Evolutionary conservation across 2,329 filamentous ascomycete genomes (phyloP), one percentile per base, ranked within the genome.

Genomic region (Fusarium sp.): DNA sequence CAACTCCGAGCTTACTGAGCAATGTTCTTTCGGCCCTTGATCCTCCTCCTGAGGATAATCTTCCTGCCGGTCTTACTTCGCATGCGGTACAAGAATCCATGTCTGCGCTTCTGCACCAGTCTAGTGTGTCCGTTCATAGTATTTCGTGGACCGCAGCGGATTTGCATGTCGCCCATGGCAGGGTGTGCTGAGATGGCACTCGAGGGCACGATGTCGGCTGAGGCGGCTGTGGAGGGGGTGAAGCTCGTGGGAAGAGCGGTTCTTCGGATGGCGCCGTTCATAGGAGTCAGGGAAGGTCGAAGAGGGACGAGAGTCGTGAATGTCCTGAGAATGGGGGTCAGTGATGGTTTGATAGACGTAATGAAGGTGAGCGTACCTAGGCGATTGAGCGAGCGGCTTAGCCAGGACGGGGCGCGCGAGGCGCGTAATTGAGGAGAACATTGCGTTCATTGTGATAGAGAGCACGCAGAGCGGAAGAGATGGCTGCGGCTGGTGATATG

Each of bases 71-170:
- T 85, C 74, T 81, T 83, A 45, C 83, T 84, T 69, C 82, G 79
- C 69, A 83, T 77, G 38, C 87, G 80, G 69, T 80, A 82, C 48
- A 90, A 76, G 72, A 88, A 90, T 1, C 88, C 88, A 68, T 86
- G 84, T 69, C 87, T 82, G 24, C 87, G 82, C 82, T 89, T 90
- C 78, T 88, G 86, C 15, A 89, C 77, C 55, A 89, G 79, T 36
- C 87, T 82, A 56, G 84, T 87, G 57, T 83, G 79, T 50, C 82
- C 79, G 57, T 85, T 83, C 85, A 89, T 85, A 33, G 86, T 89
- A 74, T 87, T 83, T 62, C 87, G 84, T 48, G 87, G 87, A 2
- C 86, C 87, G 80, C 84, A 89, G 57, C 87, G 85, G 68, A 89
- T 79, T 79, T 88, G 87, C 76, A 78, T 77, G 48, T 79, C 82